These are phyloP conservation scores for Polyplosphaeria fusca DNA, from an alignment of 495 filamentous ascomycete genomes.

Conservation along the genomic window DNA sequence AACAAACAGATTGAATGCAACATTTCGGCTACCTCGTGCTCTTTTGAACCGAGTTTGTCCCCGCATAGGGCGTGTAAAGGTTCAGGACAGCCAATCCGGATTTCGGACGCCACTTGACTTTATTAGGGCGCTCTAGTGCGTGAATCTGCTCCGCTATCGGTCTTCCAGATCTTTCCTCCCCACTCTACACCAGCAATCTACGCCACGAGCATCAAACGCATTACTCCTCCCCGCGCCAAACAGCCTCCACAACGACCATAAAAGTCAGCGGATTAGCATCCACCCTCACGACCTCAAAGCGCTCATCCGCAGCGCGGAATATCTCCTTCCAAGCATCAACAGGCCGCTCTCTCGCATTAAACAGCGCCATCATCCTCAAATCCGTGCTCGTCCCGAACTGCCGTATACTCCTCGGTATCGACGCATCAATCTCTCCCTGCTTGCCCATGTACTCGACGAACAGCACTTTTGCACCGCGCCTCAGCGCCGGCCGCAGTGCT, in stretches of 20 bases:
- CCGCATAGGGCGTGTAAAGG: too few species aligned
- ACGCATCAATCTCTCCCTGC: constrained; percentile 14
- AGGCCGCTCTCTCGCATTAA: constrained; percentile 22
- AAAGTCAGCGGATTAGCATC: not conserved
- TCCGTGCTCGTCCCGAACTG: constrained; percentile 15
- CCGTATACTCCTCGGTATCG: constrained; percentile 6
- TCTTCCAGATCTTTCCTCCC: too few species aligned
- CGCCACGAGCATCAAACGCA: too few species aligned
- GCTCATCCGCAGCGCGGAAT: constrained; percentile 20
- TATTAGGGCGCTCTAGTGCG: too few species aligned
- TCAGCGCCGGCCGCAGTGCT: constrained; percentile 34
- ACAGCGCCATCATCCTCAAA: constrained; percentile 23
- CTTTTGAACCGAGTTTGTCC: too few species aligned
- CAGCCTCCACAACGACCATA: constrained; percentile 15
- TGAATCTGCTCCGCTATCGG: too few species aligned
- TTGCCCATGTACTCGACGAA: constrained; percentile 21
- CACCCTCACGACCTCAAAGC: constrained; percentile 17
- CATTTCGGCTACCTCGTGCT: too few species aligned
- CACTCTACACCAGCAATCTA: too few species aligned
- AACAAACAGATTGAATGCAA: too few species aligned
- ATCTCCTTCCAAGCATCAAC: constrained; percentile 27
- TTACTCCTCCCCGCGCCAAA: constrained; percentile 8
- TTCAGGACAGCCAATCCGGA: too few species aligned
- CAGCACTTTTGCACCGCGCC: constrained; percentile 33
- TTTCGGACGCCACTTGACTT: too few species aligned